phyloP scores from a whole-genome alignment of 306 rosid species.

The Prunus persica region DNA sequence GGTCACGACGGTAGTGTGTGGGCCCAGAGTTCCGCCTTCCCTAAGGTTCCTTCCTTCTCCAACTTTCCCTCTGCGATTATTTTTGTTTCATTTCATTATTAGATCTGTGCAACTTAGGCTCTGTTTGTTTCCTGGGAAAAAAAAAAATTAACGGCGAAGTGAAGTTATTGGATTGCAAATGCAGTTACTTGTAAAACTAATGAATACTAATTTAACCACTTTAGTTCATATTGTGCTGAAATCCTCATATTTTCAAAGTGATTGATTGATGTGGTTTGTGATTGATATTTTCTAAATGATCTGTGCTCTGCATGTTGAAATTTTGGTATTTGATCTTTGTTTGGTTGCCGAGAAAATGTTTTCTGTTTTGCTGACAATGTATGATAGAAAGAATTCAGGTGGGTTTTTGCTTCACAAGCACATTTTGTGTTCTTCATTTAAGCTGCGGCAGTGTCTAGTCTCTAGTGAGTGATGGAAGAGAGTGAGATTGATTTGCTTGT shows the following conservation, averaged over 20 bases:
- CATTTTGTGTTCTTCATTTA: neutral
- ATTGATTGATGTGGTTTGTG: neutral
- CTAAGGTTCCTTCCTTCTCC: conserved; percentile 45
- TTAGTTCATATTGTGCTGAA: neutral
- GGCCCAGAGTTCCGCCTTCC: conserved; percentile 73
- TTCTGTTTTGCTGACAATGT: neutral
- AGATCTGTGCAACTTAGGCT: neutral
- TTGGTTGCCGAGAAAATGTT: neutral
- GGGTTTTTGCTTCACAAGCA: too few relatives aligned
- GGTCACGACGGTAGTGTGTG: conserved; percentile 79
- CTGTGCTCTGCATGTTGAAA: neutral
- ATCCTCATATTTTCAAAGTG: neutral
- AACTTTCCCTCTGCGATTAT: neutral
- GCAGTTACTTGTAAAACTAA: neutral
- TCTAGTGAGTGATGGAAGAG: neutral
- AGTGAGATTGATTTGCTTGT: neutral
- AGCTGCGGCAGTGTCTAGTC: neutral
- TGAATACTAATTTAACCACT: neutral
- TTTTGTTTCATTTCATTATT: neutral
- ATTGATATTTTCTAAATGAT: neutral
- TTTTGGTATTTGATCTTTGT: neutral
- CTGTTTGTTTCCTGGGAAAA: neutral
- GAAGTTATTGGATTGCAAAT: neutral
- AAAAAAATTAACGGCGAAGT: neutral
- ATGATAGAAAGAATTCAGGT: neutral